Base-by-base conservation (phyloP, 1,284 basidiomycete genomes). In the Cryptococcus floricola region DNA sequence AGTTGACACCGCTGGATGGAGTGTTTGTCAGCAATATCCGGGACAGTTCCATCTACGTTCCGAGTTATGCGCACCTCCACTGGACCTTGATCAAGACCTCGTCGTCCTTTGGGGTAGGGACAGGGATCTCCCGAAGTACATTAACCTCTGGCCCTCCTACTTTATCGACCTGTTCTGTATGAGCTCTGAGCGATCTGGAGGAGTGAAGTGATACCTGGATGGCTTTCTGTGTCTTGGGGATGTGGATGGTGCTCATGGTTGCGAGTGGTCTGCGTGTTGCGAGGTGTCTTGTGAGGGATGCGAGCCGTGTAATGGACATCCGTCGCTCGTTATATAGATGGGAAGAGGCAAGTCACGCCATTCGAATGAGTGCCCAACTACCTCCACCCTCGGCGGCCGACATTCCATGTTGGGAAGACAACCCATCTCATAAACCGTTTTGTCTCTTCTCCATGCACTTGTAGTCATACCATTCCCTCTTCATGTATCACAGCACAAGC, bases 51-150 rank as follows among this genome's bases (percentile, higher is more conserved):
- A 34, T 34, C 6, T 10, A 34, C 10, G 3, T 10, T 34, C 31
- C 7, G 10, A 5, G 23, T 3, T 5, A 10, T 6, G 28, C 61
- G 59, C 50, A 66, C 68, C 69, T 64, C 56, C 65, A 76, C 48
- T 77, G 70, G 61, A 88, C 87, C 81, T 92, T 91, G 70, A 97
- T 81, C 50, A 96, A 79, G 41, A 96, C 80, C 66, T 94, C 83
- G 16, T 80, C 81, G 0, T 85, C 80, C 16, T 81, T 78, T 9
- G 84, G 82, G 63, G 80, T 77, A 1, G 90, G 89, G 42, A 85
- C 83, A 2, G 83, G 80, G 16, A 86, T 74, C 37, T 81, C 78
- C 42, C 66, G 64, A 53, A 96, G 80, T 41, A 64, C 64, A 45
- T 66, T 64, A 19, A 90, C 89, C 54, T 95, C 91, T 25, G 87